Conservation (phyloP, 2,329 filamentous ascomycete species). For the Pseudogymnoascus pannorum region DNA sequence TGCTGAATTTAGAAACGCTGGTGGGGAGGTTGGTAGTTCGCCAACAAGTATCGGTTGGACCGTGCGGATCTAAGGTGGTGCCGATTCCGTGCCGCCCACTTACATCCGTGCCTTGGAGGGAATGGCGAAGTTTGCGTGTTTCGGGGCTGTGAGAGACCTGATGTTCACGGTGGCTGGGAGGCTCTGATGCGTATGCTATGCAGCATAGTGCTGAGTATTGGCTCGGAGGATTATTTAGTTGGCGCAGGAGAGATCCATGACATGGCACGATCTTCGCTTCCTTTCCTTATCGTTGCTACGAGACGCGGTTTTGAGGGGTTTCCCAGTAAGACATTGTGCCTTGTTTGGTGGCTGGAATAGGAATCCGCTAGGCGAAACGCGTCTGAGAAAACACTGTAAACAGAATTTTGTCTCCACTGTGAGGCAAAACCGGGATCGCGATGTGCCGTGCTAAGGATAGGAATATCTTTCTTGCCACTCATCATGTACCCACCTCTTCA, state of each 20-base stretch:
- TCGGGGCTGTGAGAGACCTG: neutral
- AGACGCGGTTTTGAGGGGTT: neutral
- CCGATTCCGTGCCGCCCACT: neutral
- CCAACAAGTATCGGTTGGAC: neutral
- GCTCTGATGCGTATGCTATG: neutral
- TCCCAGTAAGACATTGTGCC: neutral
- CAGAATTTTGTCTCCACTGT: neutral
- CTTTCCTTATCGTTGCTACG: neutral
- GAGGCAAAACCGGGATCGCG: neutral
- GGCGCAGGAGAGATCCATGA: neutral
- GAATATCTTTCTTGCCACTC: neutral
- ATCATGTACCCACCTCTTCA: neutral
- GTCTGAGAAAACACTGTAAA: neutral
- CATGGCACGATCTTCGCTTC: neutral
- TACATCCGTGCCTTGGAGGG: neutral
- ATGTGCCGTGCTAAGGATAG: neutral
- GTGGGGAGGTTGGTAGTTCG: neutral
- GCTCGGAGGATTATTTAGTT: neutral
- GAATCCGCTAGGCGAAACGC: neutral
- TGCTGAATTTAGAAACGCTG: neutral
- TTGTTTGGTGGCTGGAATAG: neutral
- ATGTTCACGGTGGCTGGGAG: neutral
- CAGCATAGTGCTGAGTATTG: neutral
- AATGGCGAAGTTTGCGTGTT: neutral
- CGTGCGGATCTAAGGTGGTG: neutral